A percentile compares a stretch with the other conserved stretches of the same genome.
Evolutionary conservation across 1,284 basidiomycete species (phyloP).

Genomic region (Earliella scabrosa): DNA sequence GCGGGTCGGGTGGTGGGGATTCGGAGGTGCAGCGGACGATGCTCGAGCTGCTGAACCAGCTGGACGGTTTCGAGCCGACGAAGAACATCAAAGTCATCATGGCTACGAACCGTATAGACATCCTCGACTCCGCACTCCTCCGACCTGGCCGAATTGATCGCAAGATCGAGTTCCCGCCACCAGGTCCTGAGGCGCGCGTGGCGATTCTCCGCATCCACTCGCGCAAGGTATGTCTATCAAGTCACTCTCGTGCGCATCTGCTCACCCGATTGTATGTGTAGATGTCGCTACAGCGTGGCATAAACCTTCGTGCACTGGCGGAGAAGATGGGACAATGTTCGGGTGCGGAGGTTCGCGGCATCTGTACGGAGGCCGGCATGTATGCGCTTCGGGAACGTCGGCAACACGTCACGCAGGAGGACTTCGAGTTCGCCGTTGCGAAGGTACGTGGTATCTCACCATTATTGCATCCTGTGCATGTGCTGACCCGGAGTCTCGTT

Average conservation of each 20-base stretch:
- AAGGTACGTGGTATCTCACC: slow-evolving; percentile 59
- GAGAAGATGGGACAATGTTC: slow-evolving; percentile 99
- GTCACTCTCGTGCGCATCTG: not conserved
- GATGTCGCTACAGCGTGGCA: slow-evolving; percentile 98
- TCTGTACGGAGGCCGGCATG: slow-evolving; percentile 99
- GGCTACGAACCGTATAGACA: slow-evolving; percentile 99
- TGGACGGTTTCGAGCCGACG: slow-evolving; percentile 97
- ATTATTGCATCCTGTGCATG: not conserved
- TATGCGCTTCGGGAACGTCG: slow-evolving; percentile 94
- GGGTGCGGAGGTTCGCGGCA: slow-evolving; percentile 97
- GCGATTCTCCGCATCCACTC: slow-evolving; percentile 98
- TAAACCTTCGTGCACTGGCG: slow-evolving; percentile 92
- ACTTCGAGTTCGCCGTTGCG: slow-evolving; percentile 97
- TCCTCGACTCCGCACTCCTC: slow-evolving; percentile 93
- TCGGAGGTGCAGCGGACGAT: slow-evolving; percentile 98
- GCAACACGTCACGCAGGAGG: slow-evolving; percentile 97
- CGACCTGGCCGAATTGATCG: slow-evolving; percentile 97
- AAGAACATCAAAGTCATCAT: slow-evolving; percentile 99
- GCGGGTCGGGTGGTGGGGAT: slow-evolving; percentile 89
- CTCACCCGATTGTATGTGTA: slow-evolving; percentile 35
- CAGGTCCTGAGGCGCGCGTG: slow-evolving; percentile 96
- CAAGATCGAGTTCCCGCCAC: slow-evolving; percentile 99
- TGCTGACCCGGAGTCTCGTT: not conserved
- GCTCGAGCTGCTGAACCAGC: slow-evolving; percentile 95
- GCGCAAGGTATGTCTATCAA: slow-evolving; percentile 71